Conservation (phyloP, 805 yeast genomes). For the Yarrowia deformans region DNA sequence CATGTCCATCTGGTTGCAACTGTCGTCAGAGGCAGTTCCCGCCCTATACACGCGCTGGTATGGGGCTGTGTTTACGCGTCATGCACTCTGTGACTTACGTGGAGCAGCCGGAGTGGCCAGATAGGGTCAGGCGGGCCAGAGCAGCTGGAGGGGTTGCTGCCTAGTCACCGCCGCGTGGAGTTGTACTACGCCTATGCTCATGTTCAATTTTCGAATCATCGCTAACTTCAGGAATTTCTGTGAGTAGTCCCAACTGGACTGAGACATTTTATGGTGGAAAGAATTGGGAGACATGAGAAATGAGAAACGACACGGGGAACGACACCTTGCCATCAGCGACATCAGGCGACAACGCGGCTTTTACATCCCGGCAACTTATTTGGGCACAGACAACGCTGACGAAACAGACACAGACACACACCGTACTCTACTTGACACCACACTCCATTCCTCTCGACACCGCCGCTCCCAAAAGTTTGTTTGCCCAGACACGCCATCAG, state of each 20-base stretch:
- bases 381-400: neutral
- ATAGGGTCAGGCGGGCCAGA: neutral
- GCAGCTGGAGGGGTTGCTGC: neutral
- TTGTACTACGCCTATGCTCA: neutral
- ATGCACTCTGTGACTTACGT: constrained; percentile 29
- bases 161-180: neutral
- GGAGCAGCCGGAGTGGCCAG: constrained; percentile 10
- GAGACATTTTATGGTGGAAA: constrained; percentile 16
- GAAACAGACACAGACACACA: neutral
- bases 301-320: neutral
- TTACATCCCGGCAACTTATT: neutral
- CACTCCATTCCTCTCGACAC: constrained; percentile 7
- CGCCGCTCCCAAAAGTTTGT: constrained; percentile 13
- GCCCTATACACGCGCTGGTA: constrained; percentile 18
- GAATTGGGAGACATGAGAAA: neutral
- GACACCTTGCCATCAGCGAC: neutral
- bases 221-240: constrained; percentile 40
- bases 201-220: neutral
- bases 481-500: constrained; percentile 11
- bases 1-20: too few relatives aligned
- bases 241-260: constrained; percentile 38
- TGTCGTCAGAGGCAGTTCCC: neutral
- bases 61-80: constrained; percentile 35
- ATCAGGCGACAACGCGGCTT: neutral
- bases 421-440: neutral